Evolutionary conservation across 2,329 filamentous ascomycete species (phyloP).

Genomic region (Sphaerulina musiva): DNA sequence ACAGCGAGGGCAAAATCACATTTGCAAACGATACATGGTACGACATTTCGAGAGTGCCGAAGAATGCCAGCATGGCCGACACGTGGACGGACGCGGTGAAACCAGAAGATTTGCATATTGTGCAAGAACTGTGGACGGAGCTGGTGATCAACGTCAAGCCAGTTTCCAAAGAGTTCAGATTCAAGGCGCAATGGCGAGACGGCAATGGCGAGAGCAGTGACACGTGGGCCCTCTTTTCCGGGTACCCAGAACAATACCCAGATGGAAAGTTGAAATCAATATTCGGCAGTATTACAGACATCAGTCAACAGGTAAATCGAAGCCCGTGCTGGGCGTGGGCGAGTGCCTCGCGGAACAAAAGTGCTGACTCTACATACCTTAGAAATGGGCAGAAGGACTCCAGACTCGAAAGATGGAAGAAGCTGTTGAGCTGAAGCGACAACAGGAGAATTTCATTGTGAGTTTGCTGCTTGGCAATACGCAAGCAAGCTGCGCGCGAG

Average conservation of each 20-base stretch:
- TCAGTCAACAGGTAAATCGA: slow-evolving; percentile 56
- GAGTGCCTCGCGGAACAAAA: too few species aligned
- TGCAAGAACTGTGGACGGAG: slow-evolving; percentile 57
- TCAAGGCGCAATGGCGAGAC: slow-evolving; percentile 60
- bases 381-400: slow-evolving; percentile 72
- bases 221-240: slow-evolving; percentile 72
- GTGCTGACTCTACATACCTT: too few species aligned
- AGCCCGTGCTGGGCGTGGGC: too few species aligned
- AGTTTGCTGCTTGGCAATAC: neutral
- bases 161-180: slow-evolving; percentile 67
- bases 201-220: slow-evolving; percentile 55
- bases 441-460: slow-evolving; percentile 46
- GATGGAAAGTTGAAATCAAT: slow-evolving; percentile 63
- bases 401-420: slow-evolving; percentile 73
- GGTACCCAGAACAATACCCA: slow-evolving; percentile 63
- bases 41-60: slow-evolving; percentile 60
- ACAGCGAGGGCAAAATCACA: slow-evolving; percentile 61
- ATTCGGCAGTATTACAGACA: slow-evolving; percentile 77
- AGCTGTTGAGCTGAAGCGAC: slow-evolving; percentile 71
- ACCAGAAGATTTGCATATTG: slow-evolving; percentile 55
- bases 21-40: slow-evolving; percentile 77
- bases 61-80: slow-evolving; percentile 51
- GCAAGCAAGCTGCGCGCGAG: neutral
- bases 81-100: slow-evolving; percentile 68
- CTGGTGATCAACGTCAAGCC: slow-evolving; percentile 57